Evolutionary conservation across 768 basidiomycete genomes (phyloP), one percentile per base, ranked within the genome.

Genomic region (Kwoniella sp.): DNA sequence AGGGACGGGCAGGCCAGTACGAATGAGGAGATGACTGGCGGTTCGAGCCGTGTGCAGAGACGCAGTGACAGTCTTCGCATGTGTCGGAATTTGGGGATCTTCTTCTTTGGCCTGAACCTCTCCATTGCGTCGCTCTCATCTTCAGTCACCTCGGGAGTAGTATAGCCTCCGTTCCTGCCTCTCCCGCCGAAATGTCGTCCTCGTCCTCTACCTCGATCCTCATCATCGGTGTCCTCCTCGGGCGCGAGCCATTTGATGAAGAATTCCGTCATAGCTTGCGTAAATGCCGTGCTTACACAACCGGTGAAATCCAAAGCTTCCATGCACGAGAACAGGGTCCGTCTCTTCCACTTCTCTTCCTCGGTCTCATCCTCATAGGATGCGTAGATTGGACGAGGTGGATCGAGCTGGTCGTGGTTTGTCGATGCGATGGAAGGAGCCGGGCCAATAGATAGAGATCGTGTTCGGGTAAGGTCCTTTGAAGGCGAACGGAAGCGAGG

Each of bases 221-320:
- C 65, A 17, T 68, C 66, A 1, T 36, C 65, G n/a, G 55, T 40
- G 13, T 68, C 69, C 10, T 75, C 70, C 21, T 68, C 68, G 12
- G 65, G 63, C 2, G 55, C 67, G 21, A 76, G 60, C 71, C 74
- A 78, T 4, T 64, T 67, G 6, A 72, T 61, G 26, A 90, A 91
- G 72, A 97, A 91, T 58, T 92, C 90, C 25, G 86, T 85, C 67
- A 98, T 85, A 0, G 90, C 91, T 66, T 88, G 86, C 61, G 90
- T 89, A 76, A 96, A 97, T 1, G 92, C 89, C 22, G 86, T 86
- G 74, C 90, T 92, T 80, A 97, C 90, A 75, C 95, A 97, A 70
- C 94, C 95, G 6, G 94, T 97, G 56, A 98, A 81, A 77, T 99
- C 95, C 55, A 95, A 83, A 2, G 94, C 93, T 77, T 92, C 88